Conservation (phyloP, 345 rosid genomes). For the Brassica nigra region DNA sequence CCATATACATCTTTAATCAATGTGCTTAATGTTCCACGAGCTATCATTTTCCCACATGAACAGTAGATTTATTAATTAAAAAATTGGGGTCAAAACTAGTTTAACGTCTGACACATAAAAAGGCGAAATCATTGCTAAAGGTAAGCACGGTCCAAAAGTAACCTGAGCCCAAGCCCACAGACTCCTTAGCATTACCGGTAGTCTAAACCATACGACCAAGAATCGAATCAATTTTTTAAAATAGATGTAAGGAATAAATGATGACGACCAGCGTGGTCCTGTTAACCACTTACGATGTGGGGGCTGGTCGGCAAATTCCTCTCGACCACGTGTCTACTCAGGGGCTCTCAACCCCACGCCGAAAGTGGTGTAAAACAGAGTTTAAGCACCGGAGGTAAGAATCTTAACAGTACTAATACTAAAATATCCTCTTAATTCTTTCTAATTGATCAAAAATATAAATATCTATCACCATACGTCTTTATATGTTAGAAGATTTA, state of each 20-base stretch:
- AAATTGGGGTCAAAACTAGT: neutral
- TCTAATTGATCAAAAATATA: neutral
- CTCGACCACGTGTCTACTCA: slow-evolving; percentile 13
- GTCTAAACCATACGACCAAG: neutral
- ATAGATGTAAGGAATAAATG: slow-evolving; percentile 12
- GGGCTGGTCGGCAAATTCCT: slow-evolving; percentile 10
- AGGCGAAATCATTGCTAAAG: neutral
- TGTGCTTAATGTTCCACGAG: slow-evolving; percentile 26
- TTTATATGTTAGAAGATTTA: no score
- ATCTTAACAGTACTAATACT: slow-evolving; percentile 11
- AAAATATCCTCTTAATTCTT: neutral
- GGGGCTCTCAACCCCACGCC: slow-evolving; percentile 38
- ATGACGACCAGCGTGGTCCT: slow-evolving; percentile 24
- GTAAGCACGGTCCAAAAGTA: neutral
- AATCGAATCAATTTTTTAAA: neutral
- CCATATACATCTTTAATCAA: slow-evolving; percentile 22
- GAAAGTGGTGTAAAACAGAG: slow-evolving; percentile 26
- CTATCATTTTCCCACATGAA: slow-evolving; percentile 27
- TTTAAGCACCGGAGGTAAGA: neutral
- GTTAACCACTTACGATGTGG: slow-evolving; percentile 34
- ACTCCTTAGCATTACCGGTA: neutral
- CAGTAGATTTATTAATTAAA: neutral
- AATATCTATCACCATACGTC: neutral
- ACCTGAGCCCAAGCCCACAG: slow-evolving; percentile 23
- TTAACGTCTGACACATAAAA: neutral